phyloP scores from a whole-genome alignment of 805 yeast genomes.

The Phaffomyces antillensis region DNA sequence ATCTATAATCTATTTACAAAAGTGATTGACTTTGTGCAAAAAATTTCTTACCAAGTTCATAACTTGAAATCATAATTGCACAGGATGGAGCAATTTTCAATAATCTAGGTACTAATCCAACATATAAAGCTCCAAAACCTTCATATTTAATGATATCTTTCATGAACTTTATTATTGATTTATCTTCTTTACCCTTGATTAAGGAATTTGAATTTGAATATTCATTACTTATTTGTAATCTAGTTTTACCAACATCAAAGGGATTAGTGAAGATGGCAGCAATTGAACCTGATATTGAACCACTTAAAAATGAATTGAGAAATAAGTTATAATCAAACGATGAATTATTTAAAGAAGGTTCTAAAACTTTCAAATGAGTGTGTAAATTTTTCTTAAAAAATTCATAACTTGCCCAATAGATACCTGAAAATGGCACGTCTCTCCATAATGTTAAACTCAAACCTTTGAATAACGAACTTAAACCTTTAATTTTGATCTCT shows the following conservation, averaged over 20 bases:
- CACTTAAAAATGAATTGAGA: slow-evolving; percentile 64
- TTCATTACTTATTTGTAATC: slow-evolving; percentile 59
- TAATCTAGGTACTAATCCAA: slow-evolving; percentile 80
- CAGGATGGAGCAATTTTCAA: slow-evolving; percentile 94
- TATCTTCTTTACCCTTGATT: slow-evolving; percentile 18
- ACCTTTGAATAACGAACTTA: slow-evolving; percentile 70
- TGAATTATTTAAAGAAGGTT: neutral
- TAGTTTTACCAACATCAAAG: slow-evolving; percentile 94
- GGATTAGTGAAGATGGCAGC: slow-evolving; percentile 92
- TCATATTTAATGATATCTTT: slow-evolving; percentile 57
- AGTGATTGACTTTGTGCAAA: slow-evolving; percentile 20
- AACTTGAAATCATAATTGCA: slow-evolving; percentile 96
- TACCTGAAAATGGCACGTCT: slow-evolving; percentile 94
- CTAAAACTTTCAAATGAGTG: slow-evolving; percentile 1
- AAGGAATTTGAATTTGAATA: slow-evolving; percentile 1
- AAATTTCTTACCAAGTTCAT: slow-evolving; percentile 76
- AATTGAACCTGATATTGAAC: slow-evolving; percentile 73
- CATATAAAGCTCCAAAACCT: slow-evolving; percentile 78
- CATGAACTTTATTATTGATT: slow-evolving; percentile 65
- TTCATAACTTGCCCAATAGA: slow-evolving; percentile 90
- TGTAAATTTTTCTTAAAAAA: slow-evolving; percentile 5
- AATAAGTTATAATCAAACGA: slow-evolving; percentile 38
- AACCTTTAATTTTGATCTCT: slow-evolving; percentile 52
- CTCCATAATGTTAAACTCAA: slow-evolving; percentile 87
- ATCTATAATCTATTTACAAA: neutral